Base-by-base conservation (phyloP, 768 basidiomycete genomes). In the Tylopilus balloui region DNA sequence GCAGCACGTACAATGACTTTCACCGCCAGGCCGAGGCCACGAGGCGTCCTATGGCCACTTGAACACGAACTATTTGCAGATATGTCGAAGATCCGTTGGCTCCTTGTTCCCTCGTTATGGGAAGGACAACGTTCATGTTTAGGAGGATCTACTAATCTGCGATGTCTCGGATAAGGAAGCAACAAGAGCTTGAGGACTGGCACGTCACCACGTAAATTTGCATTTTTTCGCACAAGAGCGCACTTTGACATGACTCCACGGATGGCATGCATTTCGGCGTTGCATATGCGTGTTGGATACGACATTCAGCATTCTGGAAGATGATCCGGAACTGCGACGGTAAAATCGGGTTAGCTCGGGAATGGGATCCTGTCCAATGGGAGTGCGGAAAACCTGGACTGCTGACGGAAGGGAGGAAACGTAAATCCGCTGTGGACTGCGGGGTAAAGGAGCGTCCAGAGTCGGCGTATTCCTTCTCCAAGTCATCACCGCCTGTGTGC, bases 91-190 rank as follows among this genome's bases (percentile, higher is more conserved):
- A 42, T 48, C 57, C 52, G 37, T 41, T 34, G 17, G 31, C 45
- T 42, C 38, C 39, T 66, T 66, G 67, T 69, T 56, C 54, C 52
- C 67, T 59, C 19, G 15, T 61, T 67, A 63, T 58, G 61, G 67
- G 27, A 69, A 59, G 54, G 46, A 56, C 63, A 63, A 63, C 56
- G 65, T 61, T 50, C 59, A 36, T 46, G 37, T 51, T 54, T 51
- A 50, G 55, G 43, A 39, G 51, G 24, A 59, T 48, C 24, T 32
- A 50, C 42, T 53, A 41, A 58, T 57, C 53, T 60, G 55, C 49
- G 45, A 24, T 49, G 49, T 51, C 48, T 60, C 50, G 52, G 55
- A 62, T 54, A 56, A 59, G 56, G 53, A 53, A 56, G 47, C 21
- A 41, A 44, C 27, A 42, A 34, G 51, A 38, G 41, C 53, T 21